Conservation (phyloP, 1,139 yeast genomes). For the Sugiyamaella grinbergsii region DNA sequence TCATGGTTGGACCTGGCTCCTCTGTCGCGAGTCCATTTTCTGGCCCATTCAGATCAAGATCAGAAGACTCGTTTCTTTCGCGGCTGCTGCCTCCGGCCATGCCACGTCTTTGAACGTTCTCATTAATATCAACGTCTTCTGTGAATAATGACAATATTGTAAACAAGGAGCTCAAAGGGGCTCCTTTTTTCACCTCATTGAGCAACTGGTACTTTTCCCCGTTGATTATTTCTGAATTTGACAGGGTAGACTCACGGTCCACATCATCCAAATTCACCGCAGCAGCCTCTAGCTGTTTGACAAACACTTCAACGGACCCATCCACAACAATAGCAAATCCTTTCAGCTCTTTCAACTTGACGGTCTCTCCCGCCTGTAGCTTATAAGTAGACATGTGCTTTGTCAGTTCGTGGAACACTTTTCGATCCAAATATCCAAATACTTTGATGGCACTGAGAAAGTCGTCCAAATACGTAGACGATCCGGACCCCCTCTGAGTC, state of each 20-base stretch:
- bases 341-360: slow-evolving; percentile 68
- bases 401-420: slow-evolving; percentile 90
- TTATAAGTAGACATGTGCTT: slow-evolving; percentile 90
- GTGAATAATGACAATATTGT: slow-evolving; percentile 75
- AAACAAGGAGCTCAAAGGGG: slow-evolving; percentile 79
- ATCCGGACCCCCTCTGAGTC: slow-evolving; percentile 46
- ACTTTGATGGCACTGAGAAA: slow-evolving; percentile 88
- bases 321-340: slow-evolving; percentile 96
- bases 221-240: slow-evolving; percentile 50
- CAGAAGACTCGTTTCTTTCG: neutral
- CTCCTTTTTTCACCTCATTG: slow-evolving; percentile 83
- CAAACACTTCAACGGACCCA: slow-evolving; percentile 81
- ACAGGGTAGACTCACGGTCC: slow-evolving; percentile 23
- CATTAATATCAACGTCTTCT: slow-evolving; percentile 38
- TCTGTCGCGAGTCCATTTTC: neutral
- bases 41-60: slow-evolving; percentile 7
- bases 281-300: slow-evolving; percentile 46
- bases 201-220: slow-evolving; percentile 68
- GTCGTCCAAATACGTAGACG: slow-evolving; percentile 74
- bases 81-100: neutral
- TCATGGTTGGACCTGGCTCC: neutral
- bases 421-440: slow-evolving; percentile 87
- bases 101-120: slow-evolving; percentile 1
- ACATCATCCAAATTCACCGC: slow-evolving; percentile 2
- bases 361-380: slow-evolving; percentile 71